Conservation (phyloP, 768 basidiomycete species). For the Pulveroboletus sp. region DNA sequence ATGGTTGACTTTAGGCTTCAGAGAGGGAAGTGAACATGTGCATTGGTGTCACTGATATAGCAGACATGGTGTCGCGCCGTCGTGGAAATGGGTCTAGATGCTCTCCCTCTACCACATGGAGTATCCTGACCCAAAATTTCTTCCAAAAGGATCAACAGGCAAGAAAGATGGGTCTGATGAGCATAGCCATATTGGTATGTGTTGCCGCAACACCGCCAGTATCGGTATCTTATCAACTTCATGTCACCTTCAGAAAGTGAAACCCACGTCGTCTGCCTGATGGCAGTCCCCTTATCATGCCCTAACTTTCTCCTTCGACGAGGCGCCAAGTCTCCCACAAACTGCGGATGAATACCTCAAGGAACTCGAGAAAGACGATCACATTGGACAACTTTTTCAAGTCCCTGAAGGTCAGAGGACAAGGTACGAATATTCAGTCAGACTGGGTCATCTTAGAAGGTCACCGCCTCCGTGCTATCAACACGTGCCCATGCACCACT, state of each 20-base stretch:
- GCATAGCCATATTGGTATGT: constrained; percentile 97
- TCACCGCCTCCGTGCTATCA: too few species aligned
- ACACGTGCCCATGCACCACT: too few species aligned
- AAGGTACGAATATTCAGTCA: too few species aligned
- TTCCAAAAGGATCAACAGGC: constrained; percentile 65
- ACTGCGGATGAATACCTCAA: too few species aligned
- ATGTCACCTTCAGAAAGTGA: constrained; percentile 67
- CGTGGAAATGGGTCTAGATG: constrained; percentile 96
- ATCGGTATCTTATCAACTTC: not conserved
- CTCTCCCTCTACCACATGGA: constrained; percentile 42
- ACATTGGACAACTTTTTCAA: too few species aligned
- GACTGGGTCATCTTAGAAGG: too few species aligned
- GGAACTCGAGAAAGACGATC: too few species aligned
- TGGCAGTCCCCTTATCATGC: constrained; percentile 37
- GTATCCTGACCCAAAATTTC: not conserved
- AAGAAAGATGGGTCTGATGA: constrained; percentile 99
- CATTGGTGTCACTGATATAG: constrained; percentile 92
- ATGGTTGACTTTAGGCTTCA: constrained; percentile 26
- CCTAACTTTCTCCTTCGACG: too few species aligned
- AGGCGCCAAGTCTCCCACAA: too few species aligned
- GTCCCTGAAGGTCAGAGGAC: too few species aligned
- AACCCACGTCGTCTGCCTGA: constrained; percentile 88
- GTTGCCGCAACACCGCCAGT: not conserved
- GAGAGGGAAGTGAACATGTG: constrained; percentile 99
- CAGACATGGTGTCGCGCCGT: constrained; percentile 96